These are phyloP conservation scores for Clausena lansium DNA, from an alignment of 345 rosid genomes.

Conservation along the genomic window DNA sequence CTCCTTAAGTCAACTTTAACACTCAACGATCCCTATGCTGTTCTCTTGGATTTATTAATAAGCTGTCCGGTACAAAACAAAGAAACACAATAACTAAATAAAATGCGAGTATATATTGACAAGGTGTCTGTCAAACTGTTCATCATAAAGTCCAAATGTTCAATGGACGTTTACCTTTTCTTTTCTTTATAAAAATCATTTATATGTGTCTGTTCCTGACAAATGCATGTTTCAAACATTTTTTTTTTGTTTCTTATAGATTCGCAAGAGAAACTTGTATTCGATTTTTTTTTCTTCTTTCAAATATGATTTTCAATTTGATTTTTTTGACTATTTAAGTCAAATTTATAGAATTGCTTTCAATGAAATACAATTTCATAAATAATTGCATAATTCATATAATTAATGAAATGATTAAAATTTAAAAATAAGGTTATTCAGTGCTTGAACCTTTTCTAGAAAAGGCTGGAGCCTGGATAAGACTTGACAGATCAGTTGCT, in stretches of 20 bases:
- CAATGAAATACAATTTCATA: neutral
- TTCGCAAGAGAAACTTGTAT: neutral
- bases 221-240: neutral
- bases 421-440: neutral
- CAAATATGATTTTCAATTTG: neutral
- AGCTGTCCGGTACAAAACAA: neutral
- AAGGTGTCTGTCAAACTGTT: neutral
- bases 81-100: neutral
- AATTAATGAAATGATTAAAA: neutral
- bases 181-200: neutral
- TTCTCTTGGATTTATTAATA: neutral
- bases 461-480: neutral
- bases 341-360: neutral
- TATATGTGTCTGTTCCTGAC: neutral
- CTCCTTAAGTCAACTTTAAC: constrained; percentile 15
- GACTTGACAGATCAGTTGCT: neutral
- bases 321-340: neutral
- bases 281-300: neutral
- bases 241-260: neutral
- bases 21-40: constrained; percentile 11
- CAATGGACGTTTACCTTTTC: neutral
- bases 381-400: neutral
- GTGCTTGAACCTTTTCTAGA: neutral
- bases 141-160: neutral
- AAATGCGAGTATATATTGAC: neutral